Percentiles rank a stretch among this genome's conserved stretches.
Evolutionary conservation across 1,139 yeast species (phyloP).

Genomic region (Protomyces gravidus): DNA sequence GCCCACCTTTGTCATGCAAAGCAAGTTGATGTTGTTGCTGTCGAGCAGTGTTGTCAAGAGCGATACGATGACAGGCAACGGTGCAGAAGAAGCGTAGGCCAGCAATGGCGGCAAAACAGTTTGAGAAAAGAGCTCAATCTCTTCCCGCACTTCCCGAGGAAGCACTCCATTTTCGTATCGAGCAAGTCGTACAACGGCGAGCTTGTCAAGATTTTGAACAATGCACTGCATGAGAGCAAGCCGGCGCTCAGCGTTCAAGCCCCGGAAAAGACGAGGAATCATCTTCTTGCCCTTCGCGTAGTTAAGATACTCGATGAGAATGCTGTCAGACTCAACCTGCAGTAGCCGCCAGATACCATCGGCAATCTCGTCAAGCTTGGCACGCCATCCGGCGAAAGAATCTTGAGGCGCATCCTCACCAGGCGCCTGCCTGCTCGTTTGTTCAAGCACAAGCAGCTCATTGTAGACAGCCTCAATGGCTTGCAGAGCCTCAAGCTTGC

Average conservation of each 20-base stretch:
- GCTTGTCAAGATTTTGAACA: conserved; percentile 74
- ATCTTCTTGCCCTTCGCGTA: conserved; percentile 86
- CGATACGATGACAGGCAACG: conserved; percentile 77
- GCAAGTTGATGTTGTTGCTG: conserved; percentile 62
- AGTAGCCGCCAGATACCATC: conserved; percentile 68
- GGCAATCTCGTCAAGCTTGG: conserved; percentile 38
- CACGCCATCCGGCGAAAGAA: conserved; percentile 40
- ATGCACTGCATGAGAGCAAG: conserved; percentile 72
- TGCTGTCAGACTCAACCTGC: conserved; percentile 33
- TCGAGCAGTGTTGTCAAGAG: conserved; percentile 68
- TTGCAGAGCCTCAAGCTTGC: conserved; percentile 40
- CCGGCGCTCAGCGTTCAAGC: conserved; percentile 71
- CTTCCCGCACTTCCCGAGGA: conserved; percentile 49
- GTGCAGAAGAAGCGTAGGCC: conserved; percentile 77
- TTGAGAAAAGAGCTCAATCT: conserved; percentile 73
- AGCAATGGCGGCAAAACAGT: conserved; percentile 83
- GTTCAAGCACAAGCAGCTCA: conserved; percentile 73
- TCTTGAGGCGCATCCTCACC: conserved; percentile 45
- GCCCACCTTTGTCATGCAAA: conserved; percentile 80
- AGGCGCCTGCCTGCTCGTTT: conserved; percentile 61
- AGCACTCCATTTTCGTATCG: conserved; percentile 52
- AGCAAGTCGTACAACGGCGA: conserved; percentile 75
- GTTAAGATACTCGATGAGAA: conserved; percentile 71
- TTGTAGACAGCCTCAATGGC: conserved; percentile 72
- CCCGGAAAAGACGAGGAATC: conserved; percentile 82